Evolutionary conservation across 768 basidiomycete species (phyloP), one percentile per base, ranked within the genome.

Genomic region (Leccinum truebloodii): DNA sequence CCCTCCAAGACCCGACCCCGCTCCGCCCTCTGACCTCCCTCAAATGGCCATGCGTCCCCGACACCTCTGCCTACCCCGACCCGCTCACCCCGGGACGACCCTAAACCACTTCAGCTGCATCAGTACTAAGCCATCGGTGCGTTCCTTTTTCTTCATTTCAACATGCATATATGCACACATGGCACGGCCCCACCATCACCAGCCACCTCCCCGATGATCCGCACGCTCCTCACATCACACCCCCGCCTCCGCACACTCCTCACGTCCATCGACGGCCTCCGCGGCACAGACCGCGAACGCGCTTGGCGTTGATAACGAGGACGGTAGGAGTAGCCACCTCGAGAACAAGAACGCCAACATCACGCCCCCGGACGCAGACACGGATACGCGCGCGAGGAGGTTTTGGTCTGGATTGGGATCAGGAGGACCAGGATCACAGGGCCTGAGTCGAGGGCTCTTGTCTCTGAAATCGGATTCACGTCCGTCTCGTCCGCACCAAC

Each of bases 41-140:
- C 39, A 84, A 83, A 28, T 95, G 94, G 93, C 94, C 94, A 0
- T 93, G 92, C 68, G 83, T 93, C 50, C 90, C 90, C 2, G 92
- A 94, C 35, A 83, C 85, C 66, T 86, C 88, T 0, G 84, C 89
- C 3, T 93, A 86, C 70, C 87, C 87, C 0, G 92, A 95, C 72
- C 94, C 94, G 1, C 80, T 96, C 52, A 88, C 24, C 88, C 66
- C 80, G 89, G 6, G 88, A 96, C 67, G 92, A 95, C 69, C 94
- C 92, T 0, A 93, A 94, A 72, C 80, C 85, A 0, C 76, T 96
- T 0, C 85, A 88, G 59, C 71, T 86, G 0, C 78, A 70, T 44
- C 90, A 94, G 58, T 92, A 92, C 69, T 89, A 92, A 71, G 84
- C 89, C 0, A 90, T 94, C 61, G 90, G 92, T 90, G 39, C 9